These are phyloP conservation scores for Tulasnella sp. DNA, from an alignment of 768 basidiomycete genomes.

Conservation along the genomic window DNA sequence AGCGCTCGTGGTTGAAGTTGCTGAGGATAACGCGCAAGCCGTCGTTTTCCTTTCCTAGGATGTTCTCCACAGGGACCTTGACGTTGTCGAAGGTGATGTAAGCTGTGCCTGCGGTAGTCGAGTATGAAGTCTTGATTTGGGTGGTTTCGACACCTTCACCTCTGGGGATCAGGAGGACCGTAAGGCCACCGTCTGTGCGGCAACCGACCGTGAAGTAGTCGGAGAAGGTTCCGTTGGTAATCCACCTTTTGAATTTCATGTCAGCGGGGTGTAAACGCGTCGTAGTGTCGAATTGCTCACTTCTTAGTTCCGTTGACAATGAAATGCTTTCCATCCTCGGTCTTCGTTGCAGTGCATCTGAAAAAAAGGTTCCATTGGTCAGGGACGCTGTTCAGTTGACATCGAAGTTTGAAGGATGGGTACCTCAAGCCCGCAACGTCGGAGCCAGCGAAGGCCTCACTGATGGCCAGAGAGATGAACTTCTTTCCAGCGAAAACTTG, in stretches of 20 bases:
- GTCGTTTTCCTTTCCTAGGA: conserved; percentile 73
- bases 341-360: conserved; percentile 70
- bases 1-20: conserved; percentile 85
- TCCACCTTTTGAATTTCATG: conserved; percentile 47
- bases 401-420: background rate
- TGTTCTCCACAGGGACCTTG: conserved; percentile 76
- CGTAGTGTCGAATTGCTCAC: conserved; percentile 28
- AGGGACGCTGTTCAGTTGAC: background rate
- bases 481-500: conserved; percentile 69
- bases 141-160: conserved; percentile 68
- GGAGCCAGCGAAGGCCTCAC: conserved; percentile 87
- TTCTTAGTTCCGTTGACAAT: conserved; percentile 91
- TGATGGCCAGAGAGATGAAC: conserved; percentile 81
- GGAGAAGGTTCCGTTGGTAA: conserved; percentile 75
- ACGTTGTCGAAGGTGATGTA: conserved; percentile 30
- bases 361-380: conserved; percentile 17
- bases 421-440: conserved; percentile 59
- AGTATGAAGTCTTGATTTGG: conserved; percentile 88
- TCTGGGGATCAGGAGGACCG: conserved; percentile 65
- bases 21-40: conserved; percentile 70
- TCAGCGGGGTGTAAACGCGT: background rate
- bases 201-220: conserved; percentile 34
- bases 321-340: conserved; percentile 74
- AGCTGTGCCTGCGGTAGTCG: conserved; percentile 66
- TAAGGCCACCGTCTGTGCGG: conserved; percentile 40